A percentile compares a stretch with the other conserved stretches of the same genome.
phyloP scores from a whole-genome alignment of 2,329 filamentous ascomycete genomes.

The Microsporum ferrugineum region DNA sequence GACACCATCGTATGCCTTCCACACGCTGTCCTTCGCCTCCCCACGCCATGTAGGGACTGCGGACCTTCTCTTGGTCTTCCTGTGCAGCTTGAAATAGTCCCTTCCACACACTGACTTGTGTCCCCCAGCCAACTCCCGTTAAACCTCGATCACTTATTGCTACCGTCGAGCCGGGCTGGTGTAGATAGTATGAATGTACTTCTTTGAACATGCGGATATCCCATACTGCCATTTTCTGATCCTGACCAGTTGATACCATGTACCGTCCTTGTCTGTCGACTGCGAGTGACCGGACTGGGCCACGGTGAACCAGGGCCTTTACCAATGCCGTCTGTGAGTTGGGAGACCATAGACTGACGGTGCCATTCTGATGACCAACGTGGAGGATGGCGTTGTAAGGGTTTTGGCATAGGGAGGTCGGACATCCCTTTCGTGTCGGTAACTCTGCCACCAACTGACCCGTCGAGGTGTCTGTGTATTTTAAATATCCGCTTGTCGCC shows the following conservation, averaged over 20 bases:
- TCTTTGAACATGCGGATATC: constrained; percentile 90
- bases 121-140: constrained; percentile 84
- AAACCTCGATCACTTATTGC: constrained; percentile 81
- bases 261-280: constrained; percentile 85
- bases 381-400: constrained; percentile 86
- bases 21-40: constrained; percentile 72
- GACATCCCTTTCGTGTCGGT: constrained; percentile 70
- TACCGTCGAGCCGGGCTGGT: constrained; percentile 69
- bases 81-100: constrained; percentile 68
- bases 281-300: constrained; percentile 74
- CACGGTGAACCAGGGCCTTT: constrained; percentile 79
- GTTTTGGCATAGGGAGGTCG: constrained; percentile 77
- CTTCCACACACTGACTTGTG: constrained; percentile 80
- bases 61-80: constrained; percentile 63
- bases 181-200: constrained; percentile 77
- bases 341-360: constrained; percentile 90
- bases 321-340: constrained; percentile 78
- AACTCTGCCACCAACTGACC: constrained; percentile 79
- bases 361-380: constrained; percentile 87
- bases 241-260: constrained; percentile 89
- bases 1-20: constrained; percentile 80
- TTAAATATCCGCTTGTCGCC: constrained; percentile 70
- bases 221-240: constrained; percentile 88
- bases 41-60: constrained; percentile 87
- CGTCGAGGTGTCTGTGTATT: constrained; percentile 92